Conservation (phyloP, 306 rosid genomes). For the Gillenia trifoliata region DNA sequence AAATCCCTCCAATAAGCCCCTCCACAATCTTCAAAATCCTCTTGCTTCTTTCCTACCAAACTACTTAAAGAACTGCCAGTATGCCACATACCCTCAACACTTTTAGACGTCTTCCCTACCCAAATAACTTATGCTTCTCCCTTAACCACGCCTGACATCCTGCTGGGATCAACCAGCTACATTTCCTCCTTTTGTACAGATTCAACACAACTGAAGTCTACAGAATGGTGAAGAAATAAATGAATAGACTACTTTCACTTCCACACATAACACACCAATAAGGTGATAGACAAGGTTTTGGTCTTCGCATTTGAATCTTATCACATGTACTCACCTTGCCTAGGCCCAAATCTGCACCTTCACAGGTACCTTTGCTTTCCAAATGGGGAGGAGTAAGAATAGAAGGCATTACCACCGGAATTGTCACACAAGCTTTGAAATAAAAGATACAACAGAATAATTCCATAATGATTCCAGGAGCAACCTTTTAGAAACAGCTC, state of each 20-base stretch:
- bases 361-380: background rate
- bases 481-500: background rate
- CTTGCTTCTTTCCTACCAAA: background rate
- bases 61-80: background rate
- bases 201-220: too few relatives aligned
- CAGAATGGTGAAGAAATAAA: too few relatives aligned
- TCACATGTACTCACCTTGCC: too few relatives aligned
- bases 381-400: background rate
- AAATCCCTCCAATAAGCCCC: background rate
- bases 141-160: background rate
- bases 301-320: too few relatives aligned
- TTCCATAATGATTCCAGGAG: background rate
- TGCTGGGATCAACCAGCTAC: background rate
- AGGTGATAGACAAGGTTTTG: background rate
- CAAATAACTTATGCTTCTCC: background rate
- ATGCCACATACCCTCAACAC: background rate
- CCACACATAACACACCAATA: background rate
- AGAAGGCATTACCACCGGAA: background rate
- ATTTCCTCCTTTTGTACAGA: too few relatives aligned
- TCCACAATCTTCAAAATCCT: background rate
- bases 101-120: background rate
- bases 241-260: background rate
- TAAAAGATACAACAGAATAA: background rate
- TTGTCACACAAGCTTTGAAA: background rate
- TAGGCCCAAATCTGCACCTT: background rate